Evolutionary conservation across 805 yeast species (phyloP).

Genomic region (Candida stauntonica): DNA sequence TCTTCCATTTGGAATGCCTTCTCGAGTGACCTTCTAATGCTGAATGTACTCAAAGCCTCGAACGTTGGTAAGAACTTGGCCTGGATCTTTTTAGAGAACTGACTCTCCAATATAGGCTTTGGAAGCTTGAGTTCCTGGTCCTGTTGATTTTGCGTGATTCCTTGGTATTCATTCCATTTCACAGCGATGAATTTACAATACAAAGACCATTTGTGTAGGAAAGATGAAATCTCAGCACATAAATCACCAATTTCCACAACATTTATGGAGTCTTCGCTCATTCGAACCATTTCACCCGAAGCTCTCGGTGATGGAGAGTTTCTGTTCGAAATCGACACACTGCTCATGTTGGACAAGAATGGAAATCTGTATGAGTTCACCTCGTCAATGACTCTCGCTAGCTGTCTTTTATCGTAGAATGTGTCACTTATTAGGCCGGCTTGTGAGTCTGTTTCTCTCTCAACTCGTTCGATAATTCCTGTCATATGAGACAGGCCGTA

Average conservation of each 20-base stretch:
- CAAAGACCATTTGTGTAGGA: slow-evolving; percentile 82
- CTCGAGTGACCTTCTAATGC: slow-evolving; percentile 72
- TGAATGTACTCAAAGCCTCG: slow-evolving; percentile 59
- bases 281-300: slow-evolving; percentile 29
- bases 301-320: slow-evolving; percentile 21
- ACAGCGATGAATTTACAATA: slow-evolving; percentile 68
- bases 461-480: slow-evolving; percentile 67
- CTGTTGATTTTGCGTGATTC: slow-evolving; percentile 16
- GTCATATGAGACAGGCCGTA: slow-evolving; percentile 65
- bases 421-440: slow-evolving; percentile 85
- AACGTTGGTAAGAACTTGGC: slow-evolving; percentile 54
- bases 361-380: slow-evolving; percentile 53
- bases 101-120: slow-evolving; percentile 46
- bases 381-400: slow-evolving; percentile 53
- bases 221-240: slow-evolving; percentile 65
- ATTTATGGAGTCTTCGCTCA: slow-evolving; percentile 38
- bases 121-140: slow-evolving; percentile 38
- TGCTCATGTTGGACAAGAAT: slow-evolving; percentile 17
- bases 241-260: slow-evolving; percentile 65
- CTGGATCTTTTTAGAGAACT: slow-evolving; percentile 52
- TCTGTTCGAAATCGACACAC: slow-evolving; percentile 7
- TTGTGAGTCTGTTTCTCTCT: slow-evolving; percentile 89
- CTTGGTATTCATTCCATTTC: slow-evolving; percentile 53
- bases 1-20: slow-evolving; percentile 80
- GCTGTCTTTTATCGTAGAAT: slow-evolving; percentile 66